Evolutionary conservation across 1,139 yeast genomes (phyloP).

Genomic region (Pichia sp.): DNA sequence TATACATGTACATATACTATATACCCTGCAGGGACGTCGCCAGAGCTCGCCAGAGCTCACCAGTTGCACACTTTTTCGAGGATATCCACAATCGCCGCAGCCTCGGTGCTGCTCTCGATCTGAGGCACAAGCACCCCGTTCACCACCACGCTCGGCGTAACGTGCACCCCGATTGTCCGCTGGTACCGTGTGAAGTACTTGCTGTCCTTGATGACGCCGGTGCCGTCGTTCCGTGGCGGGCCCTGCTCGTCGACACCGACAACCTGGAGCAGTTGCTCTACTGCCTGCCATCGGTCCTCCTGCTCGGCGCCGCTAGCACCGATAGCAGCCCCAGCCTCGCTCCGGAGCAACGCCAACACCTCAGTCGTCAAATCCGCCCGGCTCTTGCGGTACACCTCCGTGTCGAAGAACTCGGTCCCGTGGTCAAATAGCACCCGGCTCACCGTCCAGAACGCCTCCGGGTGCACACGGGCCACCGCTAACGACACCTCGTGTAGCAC

Average conservation of each 20-base stretch:
- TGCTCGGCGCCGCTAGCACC: no score
- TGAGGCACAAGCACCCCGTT: slow-evolving; percentile 54
- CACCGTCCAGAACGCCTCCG: slow-evolving; percentile 62
- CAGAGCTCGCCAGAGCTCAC: no score
- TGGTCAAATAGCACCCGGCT: slow-evolving; percentile 52
- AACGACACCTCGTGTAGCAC: slow-evolving; percentile 68
- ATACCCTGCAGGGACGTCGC: no score
- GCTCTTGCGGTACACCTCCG: slow-evolving; percentile 48
- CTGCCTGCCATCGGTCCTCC: not conserved
- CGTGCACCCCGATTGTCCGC: slow-evolving; percentile 76
- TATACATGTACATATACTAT: no score
- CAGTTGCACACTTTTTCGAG: slow-evolving; percentile 20
- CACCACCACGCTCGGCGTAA: slow-evolving; percentile 76
- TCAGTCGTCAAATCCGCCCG: slow-evolving; percentile 53
- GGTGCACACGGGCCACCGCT: slow-evolving; percentile 58
- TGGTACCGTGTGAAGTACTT: slow-evolving; percentile 71
- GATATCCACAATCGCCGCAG: slow-evolving; percentile 32
- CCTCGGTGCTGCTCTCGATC: slow-evolving; percentile 42
- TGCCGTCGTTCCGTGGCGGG: slow-evolving; percentile 40
- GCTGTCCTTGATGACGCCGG: slow-evolving; percentile 54
- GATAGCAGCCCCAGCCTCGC: no score
- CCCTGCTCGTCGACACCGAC: slow-evolving; percentile 35
- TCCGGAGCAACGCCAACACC: not conserved
- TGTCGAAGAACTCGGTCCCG: slow-evolving; percentile 57
- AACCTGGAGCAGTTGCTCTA: not conserved